Percentiles rank a stretch among this genome's conserved stretches.
These are phyloP conservation scores for Neofusicoccum laricinum DNA, from an alignment of 2,329 filamentous ascomycete genomes.

Conservation along the genomic window DNA sequence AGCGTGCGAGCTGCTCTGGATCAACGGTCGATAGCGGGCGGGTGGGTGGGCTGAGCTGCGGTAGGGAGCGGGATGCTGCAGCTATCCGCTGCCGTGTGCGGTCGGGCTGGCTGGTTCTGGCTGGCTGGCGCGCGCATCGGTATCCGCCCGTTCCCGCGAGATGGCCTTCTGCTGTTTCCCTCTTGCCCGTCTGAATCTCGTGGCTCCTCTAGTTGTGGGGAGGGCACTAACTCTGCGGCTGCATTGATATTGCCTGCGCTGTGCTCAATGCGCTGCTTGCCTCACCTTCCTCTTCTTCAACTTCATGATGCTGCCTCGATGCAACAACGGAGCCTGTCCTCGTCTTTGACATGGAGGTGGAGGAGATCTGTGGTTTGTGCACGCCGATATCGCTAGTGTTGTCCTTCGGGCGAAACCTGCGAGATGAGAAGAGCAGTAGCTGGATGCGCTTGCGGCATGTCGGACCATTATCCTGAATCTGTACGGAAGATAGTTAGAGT, in stretches of 20 bases:
- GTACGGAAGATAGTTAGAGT: too few relatives aligned
- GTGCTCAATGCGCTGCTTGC: not conserved
- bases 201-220: not conserved
- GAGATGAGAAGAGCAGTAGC: not conserved
- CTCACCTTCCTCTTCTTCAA: not conserved
- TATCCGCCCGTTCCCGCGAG: not conserved
- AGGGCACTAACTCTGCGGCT: not conserved
- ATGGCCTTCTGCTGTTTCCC: not conserved
- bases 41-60: not conserved
- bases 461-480: too few relatives aligned
- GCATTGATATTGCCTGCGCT: not conserved
- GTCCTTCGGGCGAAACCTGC: not conserved
- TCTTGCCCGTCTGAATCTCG: not conserved
- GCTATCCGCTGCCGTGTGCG: conserved; percentile 6
- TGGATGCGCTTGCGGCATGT: too few relatives aligned
- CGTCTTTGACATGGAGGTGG: not conserved
- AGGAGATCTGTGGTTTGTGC: not conserved
- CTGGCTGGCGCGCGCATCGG: not conserved
- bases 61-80: conserved; percentile 10
- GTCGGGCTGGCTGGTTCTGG: not conserved
- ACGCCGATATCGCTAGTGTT: not conserved
- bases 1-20: not conserved
- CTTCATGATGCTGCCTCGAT: not conserved
- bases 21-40: not conserved
- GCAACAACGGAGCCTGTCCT: not conserved